Conservation (phyloP, 345 rosid species). For the Ceriops tagal region DNA sequence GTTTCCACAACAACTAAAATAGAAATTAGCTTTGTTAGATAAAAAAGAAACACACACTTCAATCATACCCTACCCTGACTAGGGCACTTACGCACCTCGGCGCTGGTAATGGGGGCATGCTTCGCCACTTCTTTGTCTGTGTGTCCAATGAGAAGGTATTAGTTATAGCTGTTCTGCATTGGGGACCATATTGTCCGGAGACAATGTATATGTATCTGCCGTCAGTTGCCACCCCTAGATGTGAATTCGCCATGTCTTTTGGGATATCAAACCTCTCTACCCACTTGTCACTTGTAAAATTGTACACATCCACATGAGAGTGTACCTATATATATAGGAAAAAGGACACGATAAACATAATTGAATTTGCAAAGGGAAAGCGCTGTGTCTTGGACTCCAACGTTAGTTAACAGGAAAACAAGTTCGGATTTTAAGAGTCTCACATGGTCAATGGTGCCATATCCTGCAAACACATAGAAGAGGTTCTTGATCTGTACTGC, state of each 20-base stretch:
- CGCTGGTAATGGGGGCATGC: constrained; percentile 59
- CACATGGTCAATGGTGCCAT: constrained; percentile 58
- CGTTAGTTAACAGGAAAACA: too few species aligned
- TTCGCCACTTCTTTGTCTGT: constrained; percentile 49
- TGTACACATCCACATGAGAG: constrained; percentile 77
- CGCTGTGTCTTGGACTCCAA: neutral
- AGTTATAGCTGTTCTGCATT: constrained; percentile 64
- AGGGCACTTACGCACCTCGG: constrained; percentile 49
- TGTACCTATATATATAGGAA: constrained; percentile 45
- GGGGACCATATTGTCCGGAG: constrained; percentile 80
- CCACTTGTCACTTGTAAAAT: constrained; percentile 64
- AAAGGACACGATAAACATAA: neutral
- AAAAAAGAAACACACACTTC: neutral
- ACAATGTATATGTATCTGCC: constrained; percentile 64
- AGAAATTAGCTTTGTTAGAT: neutral
- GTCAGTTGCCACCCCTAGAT: constrained; percentile 69
- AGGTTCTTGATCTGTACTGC: constrained; percentile 65
- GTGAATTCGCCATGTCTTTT: constrained; percentile 80
- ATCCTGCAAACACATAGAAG: constrained; percentile 69
- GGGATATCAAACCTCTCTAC: constrained; percentile 55
- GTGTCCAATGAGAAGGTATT: constrained; percentile 58
- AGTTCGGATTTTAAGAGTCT: constrained; percentile 8
- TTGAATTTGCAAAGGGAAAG: neutral
- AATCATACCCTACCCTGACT: neutral
- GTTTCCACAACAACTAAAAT: too few species aligned